Percentiles rank a stretch among this genome's conserved stretches.
These are phyloP conservation scores for Neoboletus magnificus DNA, from an alignment of 768 basidiomycete species.

Conservation along the genomic window DNA sequence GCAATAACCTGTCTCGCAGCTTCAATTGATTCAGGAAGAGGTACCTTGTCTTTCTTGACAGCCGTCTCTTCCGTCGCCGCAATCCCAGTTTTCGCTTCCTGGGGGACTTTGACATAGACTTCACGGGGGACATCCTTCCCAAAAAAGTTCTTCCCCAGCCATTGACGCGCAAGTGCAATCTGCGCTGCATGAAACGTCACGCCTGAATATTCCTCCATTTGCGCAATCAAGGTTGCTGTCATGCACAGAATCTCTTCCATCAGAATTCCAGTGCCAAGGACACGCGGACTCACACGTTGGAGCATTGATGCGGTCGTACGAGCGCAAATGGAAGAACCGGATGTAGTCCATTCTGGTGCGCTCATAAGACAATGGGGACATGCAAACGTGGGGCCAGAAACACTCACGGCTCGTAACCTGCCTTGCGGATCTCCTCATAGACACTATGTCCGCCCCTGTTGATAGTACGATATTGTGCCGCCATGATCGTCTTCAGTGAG, in stretches of 20 bases:
- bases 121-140: conserved; percentile 39
- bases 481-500: conserved; percentile 79
- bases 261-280: conserved; percentile 23
- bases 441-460: conserved; percentile 87
- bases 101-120: conserved; percentile 56
- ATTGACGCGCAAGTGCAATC: conserved; percentile 76
- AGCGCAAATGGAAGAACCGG: conserved; percentile 87
- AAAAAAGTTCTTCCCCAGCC: conserved; percentile 54
- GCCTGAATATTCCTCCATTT: conserved; percentile 72
- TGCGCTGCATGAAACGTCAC: conserved; percentile 84
- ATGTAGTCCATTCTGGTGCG: conserved; percentile 68
- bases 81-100: conserved; percentile 47
- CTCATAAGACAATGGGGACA: neutral
- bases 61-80: conserved; percentile 51
- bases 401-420: conserved; percentile 72
- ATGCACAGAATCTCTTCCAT: neutral
- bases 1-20: conserved; percentile 68
- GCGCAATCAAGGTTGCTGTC: conserved; percentile 48
- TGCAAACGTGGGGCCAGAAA: neutral
- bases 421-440: conserved; percentile 75
- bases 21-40: conserved; percentile 61
- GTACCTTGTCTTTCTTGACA: conserved; percentile 57
- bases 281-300: conserved; percentile 47
- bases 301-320: conserved; percentile 88
- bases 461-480: conserved; percentile 82